phyloP scores from a whole-genome alignment of 768 basidiomycete species.

The Tulasnella sp. region DNA sequence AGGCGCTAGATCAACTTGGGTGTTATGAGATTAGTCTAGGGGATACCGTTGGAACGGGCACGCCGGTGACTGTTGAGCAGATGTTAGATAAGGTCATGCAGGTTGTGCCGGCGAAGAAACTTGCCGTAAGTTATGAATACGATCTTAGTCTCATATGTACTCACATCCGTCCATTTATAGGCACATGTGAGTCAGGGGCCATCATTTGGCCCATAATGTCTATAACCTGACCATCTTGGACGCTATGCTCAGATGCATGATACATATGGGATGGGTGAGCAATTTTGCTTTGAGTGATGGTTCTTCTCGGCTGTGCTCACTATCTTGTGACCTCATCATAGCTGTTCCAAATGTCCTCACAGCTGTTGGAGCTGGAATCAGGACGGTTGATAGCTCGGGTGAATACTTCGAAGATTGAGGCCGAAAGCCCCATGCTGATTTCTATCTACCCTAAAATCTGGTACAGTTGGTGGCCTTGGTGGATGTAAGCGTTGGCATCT shows the following conservation, averaged over 20 bases:
- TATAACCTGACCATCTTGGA: no score
- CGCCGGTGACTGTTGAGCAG: conserved; percentile 51
- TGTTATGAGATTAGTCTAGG: conserved; percentile 90
- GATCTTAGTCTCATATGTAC: background rate
- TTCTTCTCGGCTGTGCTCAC: background rate
- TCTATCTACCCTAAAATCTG: no score
- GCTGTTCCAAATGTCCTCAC: conserved; percentile 58
- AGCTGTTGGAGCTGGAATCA: conserved; percentile 58
- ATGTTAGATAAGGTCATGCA: conserved; percentile 65
- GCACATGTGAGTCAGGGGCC: conserved; percentile 40
- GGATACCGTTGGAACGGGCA: conserved; percentile 84
- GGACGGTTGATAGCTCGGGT: conserved; percentile 51
- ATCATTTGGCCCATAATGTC: no score
- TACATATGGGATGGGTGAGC: conserved; percentile 64
- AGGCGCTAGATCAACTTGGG: conserved; percentile 73
- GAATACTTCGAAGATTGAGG: background rate
- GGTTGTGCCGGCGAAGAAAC: conserved; percentile 45
- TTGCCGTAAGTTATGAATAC: conserved; percentile 47
- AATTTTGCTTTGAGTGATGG: no score
- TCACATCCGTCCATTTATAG: conserved; percentile 24
- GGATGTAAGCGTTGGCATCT: conserved; percentile 44
- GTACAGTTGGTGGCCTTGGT: conserved; percentile 82
- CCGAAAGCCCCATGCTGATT: no score
- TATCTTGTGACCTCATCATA: background rate
- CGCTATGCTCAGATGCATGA: conserved; percentile 60